Base-by-base conservation (phyloP, 2,329 filamentous ascomycete species). In the Claviceps arundinis region DNA sequence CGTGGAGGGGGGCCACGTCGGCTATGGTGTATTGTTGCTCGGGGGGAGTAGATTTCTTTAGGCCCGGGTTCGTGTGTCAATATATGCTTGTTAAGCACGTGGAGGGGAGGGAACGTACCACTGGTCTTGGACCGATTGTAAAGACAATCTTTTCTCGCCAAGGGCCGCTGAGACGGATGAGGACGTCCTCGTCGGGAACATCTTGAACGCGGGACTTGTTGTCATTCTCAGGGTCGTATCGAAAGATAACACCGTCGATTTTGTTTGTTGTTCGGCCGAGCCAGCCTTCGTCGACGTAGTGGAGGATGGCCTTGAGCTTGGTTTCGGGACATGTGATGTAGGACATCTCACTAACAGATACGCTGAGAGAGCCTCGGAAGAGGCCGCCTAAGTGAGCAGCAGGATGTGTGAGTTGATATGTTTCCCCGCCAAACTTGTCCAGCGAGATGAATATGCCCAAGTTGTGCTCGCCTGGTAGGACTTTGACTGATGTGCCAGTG, bases 201-300 rank as follows among this genome's bases (percentile, higher is more conserved):
- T 96, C 90, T 69, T 85, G 89, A 61, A 96, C 84, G 60, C 79
- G 83, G 5, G 72, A 81, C 67, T 84, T 88, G 64, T 80, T 80
- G 65, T 97, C 91, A 53, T 90, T 91, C 22, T 87, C 81, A 0
- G 89, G 86, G 62, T 95, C 86, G 60, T 95, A 95, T 48, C 79
- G 84, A 76, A 95, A 98, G 52, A 97, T 77, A 51, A 96, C 81
- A 17, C 93, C 93, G 55, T 94, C 82, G 38, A 98, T 85, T 64
- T 85, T 89, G 69, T 97, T 95, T 60, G 94, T 91, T 19, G 88
- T 81, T 58, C 88, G 87, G 47, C 90, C 88, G 34, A 97, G 76
- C 90, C 93, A 98, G 48, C 90, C 89, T 61, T 97, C 91, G 62
- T 97, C 91, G 52, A 90, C 73, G 65, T 98, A 98, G 61, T 94